Conservation (phyloP, 179 eudicot genomes). For the Gypsophila paniculata region DNA sequence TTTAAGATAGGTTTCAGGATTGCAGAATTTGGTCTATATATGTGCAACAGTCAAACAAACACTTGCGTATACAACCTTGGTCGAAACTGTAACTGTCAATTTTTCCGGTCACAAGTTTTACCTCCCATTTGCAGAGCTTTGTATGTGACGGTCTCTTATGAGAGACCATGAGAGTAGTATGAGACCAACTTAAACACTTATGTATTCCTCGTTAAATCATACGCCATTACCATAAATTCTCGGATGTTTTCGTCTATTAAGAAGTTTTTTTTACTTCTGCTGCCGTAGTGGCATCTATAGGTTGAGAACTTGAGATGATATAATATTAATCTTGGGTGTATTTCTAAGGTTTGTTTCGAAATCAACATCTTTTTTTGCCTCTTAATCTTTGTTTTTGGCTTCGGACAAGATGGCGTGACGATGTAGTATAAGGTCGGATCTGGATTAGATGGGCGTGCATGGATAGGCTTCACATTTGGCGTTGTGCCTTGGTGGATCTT, state of each 20-base stretch:
- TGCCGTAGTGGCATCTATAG: too few relatives aligned
- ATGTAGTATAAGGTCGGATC: neutral
- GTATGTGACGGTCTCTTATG: too few relatives aligned
- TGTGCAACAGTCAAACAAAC: neutral
- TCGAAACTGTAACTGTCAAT: too few relatives aligned
- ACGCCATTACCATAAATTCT: neutral
- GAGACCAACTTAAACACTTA: neutral
- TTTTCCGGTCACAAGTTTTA: too few relatives aligned
- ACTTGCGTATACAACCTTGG: neutral
- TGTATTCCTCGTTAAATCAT: too few relatives aligned
- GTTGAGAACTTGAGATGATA: too few relatives aligned
- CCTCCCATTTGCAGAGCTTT: too few relatives aligned
- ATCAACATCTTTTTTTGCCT: neutral
- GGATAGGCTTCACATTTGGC: conserved; percentile 22
- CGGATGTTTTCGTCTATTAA: too few relatives aligned
- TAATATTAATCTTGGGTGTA: neutral
- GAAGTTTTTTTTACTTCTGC: too few relatives aligned
- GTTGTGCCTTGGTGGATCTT: conserved; percentile 20
- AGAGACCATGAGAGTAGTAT: neutral
- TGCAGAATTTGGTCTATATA: neutral
- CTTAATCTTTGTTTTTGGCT: too few relatives aligned
- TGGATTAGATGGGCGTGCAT: conserved; percentile 28
- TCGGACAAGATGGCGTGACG: neutral
- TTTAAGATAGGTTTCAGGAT: neutral
- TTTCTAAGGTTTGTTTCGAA: neutral